Base-by-base conservation (phyloP, 306 rosid genomes). In the Cajanus cajan region DNA sequence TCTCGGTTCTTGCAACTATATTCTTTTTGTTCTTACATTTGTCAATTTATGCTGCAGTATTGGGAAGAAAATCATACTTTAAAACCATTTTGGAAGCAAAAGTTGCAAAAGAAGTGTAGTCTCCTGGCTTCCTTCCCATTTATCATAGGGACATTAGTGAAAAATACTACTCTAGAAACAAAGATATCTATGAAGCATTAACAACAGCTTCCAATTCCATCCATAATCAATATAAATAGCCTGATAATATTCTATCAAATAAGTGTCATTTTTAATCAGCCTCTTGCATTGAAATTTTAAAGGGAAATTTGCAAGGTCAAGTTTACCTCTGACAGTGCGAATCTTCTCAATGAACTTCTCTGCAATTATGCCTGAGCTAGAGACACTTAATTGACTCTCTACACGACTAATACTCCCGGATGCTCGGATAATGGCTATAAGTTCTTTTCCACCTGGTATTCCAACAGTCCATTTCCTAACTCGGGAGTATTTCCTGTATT, bases 381-480 rank as follows among this genome's bases (percentile, higher is more conserved):
- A 86, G 25, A 34, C 40, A 84, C 89, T 91, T 45, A 87, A 73
- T 61, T 87, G 87, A 78, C 92, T 58, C 77, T 73, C 78, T 25
- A 87, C 92, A 68, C 98, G 94, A 68, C 94, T 95, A 74, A 95
- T 95, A 79, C 91, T 92, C 73, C 98, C 98, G 6, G 97, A 93
- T 48, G 97, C 98, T 87, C 98, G 89, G 57, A 95, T 88, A 25
- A 95, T 81, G 71, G 98, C 98, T 78, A 95, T 90, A 82, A 74
- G 80, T 66, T 92, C 94, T 81, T 87, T 87, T 69, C 97, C 92
- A 37, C 98, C 90, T 70, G 93, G 74, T 77, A 95, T 87, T 67
- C 97, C 94, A 73, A 95, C 86, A 48, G 97, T 95, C 91, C 86
- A 91, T 84, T 84, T 89, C 80, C 77, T 83, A 73, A 92, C 98